phyloP scores from a whole-genome alignment of 176 grass and related monocot genomes.

The Hordeum vulgare region DNA sequence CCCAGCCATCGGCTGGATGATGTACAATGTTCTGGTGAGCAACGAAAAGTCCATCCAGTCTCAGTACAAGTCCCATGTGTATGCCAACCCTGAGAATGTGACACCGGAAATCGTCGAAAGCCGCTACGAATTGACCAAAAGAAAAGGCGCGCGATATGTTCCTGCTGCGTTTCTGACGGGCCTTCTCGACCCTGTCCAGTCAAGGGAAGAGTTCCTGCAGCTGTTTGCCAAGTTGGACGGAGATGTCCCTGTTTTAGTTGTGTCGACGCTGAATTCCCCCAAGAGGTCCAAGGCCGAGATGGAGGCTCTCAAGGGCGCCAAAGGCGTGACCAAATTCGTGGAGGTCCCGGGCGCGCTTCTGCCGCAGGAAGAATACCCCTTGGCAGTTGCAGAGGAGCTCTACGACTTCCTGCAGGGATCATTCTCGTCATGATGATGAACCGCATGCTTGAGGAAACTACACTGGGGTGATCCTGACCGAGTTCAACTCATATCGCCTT shows the following conservation, averaged over 20 bases:
- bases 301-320: constrained; percentile 62
- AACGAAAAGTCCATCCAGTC: constrained; percentile 94
- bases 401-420: constrained; percentile 56
- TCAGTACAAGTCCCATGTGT: constrained; percentile 96
- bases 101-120: constrained; percentile 67
- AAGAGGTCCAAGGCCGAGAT: constrained; percentile 94
- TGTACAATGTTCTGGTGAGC: constrained; percentile 95
- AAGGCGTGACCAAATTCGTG: constrained; percentile 73
- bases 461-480: no score
- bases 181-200: constrained; percentile 76
- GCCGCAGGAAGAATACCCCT: constrained; percentile 88
- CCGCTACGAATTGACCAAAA: constrained; percentile 73
- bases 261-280: constrained; percentile 55
- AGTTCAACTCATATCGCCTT: background rate
- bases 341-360: constrained; percentile 87
- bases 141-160: constrained; percentile 75
- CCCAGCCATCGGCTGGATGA: constrained; percentile 81
- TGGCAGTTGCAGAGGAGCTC: constrained; percentile 59
- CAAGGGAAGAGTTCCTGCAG: constrained; percentile 72
- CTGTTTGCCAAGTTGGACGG: constrained; percentile 66
- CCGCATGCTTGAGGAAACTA: background rate
- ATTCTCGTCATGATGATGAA: constrained; percentile 31
- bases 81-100: constrained; percentile 76
- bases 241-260: constrained; percentile 45
- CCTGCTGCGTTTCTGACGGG: constrained; percentile 86